phyloP scores from a whole-genome alignment of 495 filamentous ascomycete genomes.

The Pseudoneurospora amorphoporcata region DNA sequence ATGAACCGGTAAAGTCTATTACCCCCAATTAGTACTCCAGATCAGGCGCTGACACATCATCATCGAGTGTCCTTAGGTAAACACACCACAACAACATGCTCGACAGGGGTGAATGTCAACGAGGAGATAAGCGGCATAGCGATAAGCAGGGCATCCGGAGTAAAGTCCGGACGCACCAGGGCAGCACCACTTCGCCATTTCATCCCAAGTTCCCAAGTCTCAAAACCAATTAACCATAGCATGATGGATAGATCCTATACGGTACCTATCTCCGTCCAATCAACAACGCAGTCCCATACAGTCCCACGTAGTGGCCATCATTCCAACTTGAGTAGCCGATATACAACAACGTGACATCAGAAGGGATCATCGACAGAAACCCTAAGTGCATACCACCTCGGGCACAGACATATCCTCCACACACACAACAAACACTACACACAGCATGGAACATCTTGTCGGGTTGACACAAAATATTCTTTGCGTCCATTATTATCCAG shows the following conservation, averaged over 20 bases:
- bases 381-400: neutral
- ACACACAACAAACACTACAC: neutral
- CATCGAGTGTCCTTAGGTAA: no score
- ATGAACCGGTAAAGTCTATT: no score
- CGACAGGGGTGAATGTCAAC: no score
- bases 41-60: no score
- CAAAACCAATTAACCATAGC: neutral
- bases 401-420: neutral
- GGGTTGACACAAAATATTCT: neutral
- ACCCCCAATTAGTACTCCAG: no score
- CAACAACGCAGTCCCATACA: no score
- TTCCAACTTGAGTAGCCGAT: neutral
- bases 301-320: neutral
- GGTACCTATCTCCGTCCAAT: neutral
- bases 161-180: neutral
- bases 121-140: neutral
- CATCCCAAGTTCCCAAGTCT: neutral
- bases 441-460: neutral
- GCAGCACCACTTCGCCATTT: neutral
- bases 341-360: neutral
- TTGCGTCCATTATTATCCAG: neutral
- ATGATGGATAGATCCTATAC: neutral
- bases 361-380: neutral
- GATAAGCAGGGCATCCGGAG: neutral
- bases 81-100: no score